These are phyloP conservation scores for Arthrinium phaeospermum DNA, from an alignment of 2,329 filamentous ascomycete genomes.

Conservation along the genomic window DNA sequence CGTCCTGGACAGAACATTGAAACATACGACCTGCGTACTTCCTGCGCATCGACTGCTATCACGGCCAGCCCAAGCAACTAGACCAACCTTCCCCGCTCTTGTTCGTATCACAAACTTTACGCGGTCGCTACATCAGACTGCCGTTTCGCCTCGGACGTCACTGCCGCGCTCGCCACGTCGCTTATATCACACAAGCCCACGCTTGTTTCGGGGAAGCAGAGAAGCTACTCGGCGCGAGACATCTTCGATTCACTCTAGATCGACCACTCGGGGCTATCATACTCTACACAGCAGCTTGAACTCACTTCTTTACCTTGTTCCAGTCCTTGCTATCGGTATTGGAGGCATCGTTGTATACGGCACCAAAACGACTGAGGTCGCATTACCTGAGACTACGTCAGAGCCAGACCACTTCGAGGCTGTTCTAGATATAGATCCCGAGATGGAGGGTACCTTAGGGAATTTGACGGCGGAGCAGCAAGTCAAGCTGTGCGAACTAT, in stretches of 20 bases:
- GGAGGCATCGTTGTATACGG: conserved; percentile 22
- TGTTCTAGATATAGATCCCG: conserved; percentile 25
- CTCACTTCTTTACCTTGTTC: conserved; percentile 21
- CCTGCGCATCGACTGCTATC: conserved; percentile 3
- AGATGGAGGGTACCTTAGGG: conserved; percentile 71
- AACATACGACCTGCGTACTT: conserved; percentile 10
- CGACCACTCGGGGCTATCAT: not conserved
- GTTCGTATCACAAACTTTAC: conserved; percentile 11
- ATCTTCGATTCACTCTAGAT: not conserved
- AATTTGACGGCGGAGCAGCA: conserved; percentile 92
- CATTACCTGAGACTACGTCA: not conserved
- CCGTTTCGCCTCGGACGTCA: conserved; percentile 12
- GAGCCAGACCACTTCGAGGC: not conserved
- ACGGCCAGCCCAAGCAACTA: not conserved
- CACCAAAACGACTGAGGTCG: not conserved
- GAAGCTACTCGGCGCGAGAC: not conserved
- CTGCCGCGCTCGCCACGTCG: not conserved
- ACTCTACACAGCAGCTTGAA: conserved; percentile 19
- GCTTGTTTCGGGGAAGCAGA: not conserved
- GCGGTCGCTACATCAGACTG: not conserved
- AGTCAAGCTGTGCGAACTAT: conserved; percentile 85
- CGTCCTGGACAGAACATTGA: conserved; percentile 8
- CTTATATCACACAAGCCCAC: not conserved
- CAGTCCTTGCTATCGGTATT: conserved; percentile 14
- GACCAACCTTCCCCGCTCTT: conserved; percentile 5